A percentile compares a stretch with the other conserved stretches of the same genome.
These are phyloP conservation scores for Quercus mongolica DNA, from an alignment of 306 rosid genomes.

Conservation along the genomic window DNA sequence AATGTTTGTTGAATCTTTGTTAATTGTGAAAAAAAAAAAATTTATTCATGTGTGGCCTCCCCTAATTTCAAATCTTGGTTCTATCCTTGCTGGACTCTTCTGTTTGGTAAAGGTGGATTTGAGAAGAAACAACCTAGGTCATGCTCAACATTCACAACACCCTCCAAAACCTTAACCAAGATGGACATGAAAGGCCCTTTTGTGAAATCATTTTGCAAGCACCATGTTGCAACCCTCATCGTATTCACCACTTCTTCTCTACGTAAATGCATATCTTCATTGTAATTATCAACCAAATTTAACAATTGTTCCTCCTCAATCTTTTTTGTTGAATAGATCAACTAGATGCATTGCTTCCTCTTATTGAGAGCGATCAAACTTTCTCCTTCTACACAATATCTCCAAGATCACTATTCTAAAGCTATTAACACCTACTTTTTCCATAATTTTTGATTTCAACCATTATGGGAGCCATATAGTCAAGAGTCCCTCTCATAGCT, in stretches of 20 bases:
- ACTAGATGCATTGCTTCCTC: not conserved
- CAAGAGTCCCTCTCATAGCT: not conserved
- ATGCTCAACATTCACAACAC: not conserved
- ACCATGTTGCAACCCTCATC: conserved; percentile 2
- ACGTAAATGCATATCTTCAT: not conserved
- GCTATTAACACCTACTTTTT: not conserved
- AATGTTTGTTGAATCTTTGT: too few relatives aligned
- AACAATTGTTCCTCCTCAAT: not conserved
- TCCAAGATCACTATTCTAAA: not conserved
- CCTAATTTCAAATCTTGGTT: too few relatives aligned
- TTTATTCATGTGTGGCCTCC: too few relatives aligned
- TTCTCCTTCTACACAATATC: not conserved
- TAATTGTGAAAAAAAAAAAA: too few relatives aligned
- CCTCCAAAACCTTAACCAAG: not conserved
- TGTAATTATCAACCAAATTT: not conserved
- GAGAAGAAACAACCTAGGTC: not conserved
- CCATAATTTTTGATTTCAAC: not conserved
- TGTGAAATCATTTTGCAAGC: not conserved
- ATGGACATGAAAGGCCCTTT: not conserved
- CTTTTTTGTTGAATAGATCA: not conserved
- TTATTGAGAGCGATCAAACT: not conserved
- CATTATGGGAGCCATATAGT: not conserved
- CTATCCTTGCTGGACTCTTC: too few relatives aligned
- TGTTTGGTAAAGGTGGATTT: too few relatives aligned
- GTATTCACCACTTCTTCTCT: not conserved